A percentile compares a stretch with the other conserved stretches of the same genome.
These are phyloP conservation scores for Cyclotella distinguenda DNA, from an alignment of 108 stramenopile genomes.

Conservation along the genomic window DNA sequence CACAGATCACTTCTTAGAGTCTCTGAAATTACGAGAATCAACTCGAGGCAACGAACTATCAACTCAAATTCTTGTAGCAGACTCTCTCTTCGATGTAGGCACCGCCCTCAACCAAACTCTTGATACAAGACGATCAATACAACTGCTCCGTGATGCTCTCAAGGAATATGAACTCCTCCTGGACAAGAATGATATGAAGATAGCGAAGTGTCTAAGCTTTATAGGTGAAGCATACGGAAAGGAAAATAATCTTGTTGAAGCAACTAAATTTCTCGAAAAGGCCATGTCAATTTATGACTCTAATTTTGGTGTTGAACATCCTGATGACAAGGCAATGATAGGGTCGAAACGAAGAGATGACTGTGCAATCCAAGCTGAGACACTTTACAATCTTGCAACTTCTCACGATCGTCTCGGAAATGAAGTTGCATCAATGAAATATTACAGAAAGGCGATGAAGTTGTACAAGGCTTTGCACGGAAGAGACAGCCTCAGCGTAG, in stretches of 20 bases:
- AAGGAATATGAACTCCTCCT: conserved; percentile 41
- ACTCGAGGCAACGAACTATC: conserved; percentile 15
- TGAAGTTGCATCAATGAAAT: conserved; percentile 34
- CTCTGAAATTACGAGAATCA: conserved; percentile 33
- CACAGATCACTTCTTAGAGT: conserved; percentile 34
- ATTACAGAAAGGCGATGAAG: conserved; percentile 34
- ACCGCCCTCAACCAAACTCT: conserved; percentile 28
- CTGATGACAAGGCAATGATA: conserved; percentile 38
- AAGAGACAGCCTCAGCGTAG: conserved; percentile 38
- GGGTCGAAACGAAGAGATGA: conserved; percentile 18
- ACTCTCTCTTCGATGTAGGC: conserved; percentile 43
- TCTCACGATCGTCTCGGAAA: conserved; percentile 32
- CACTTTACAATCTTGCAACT: conserved; percentile 35
- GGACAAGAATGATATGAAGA: conserved; percentile 33
- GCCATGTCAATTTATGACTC: conserved; percentile 32
- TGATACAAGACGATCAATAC: conserved; percentile 32
- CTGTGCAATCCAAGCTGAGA: conserved; percentile 38
- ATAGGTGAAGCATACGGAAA: conserved; percentile 39
- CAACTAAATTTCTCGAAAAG: conserved; percentile 19
- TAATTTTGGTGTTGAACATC: conserved; percentile 27
- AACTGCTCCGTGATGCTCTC: conserved; percentile 40
- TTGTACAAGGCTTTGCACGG: conserved; percentile 42
- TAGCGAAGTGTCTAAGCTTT: conserved; percentile 33
- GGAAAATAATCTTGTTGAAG: conserved; percentile 35
- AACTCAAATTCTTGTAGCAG: conserved; percentile 37